These are phyloP conservation scores for Pichia exigua DNA, from an alignment of 805 yeast genomes.

Conservation along the genomic window DNA sequence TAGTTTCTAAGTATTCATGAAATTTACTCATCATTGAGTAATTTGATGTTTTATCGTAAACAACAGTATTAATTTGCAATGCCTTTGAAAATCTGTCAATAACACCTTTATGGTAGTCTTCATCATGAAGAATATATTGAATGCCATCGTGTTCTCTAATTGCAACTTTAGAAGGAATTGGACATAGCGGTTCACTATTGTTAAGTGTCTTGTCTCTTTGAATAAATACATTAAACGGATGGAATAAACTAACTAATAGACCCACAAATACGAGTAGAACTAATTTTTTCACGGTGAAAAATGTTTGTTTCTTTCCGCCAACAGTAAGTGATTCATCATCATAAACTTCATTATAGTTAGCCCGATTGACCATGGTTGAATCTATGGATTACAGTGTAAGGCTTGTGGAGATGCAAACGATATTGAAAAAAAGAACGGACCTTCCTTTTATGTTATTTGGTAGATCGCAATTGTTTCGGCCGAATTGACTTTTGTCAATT, in stretches of 20 bases:
- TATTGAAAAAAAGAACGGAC: neutral
- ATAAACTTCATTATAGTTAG: neutral
- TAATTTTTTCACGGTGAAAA: constrained; percentile 1
- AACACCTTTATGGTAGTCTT: constrained; percentile 28
- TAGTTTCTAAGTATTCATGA: constrained; percentile 13
- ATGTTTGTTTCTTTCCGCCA: neutral
- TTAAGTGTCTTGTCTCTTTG: neutral
- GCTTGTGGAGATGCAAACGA: too few relatives aligned
- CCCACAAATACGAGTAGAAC: constrained; percentile 3
- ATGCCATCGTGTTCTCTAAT: constrained; percentile 13
- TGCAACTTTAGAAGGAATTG: constrained; percentile 18
- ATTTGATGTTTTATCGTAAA: constrained; percentile 21
- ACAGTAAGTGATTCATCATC: neutral
- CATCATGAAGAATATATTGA: constrained; percentile 28
- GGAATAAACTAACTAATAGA: neutral
- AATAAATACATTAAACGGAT: neutral
- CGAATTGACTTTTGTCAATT: neutral
- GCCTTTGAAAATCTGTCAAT: constrained; percentile 40
- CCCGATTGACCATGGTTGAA: neutral
- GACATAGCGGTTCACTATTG: constrained; percentile 14
- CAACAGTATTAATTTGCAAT: constrained; percentile 44
- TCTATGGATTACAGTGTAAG: too few relatives aligned
- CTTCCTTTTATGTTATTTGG: neutral
- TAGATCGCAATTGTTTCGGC: neutral
- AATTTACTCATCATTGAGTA: constrained; percentile 18